Base-by-base conservation (phyloP, 441 rosid species). In the Geranium incanum region DNA sequence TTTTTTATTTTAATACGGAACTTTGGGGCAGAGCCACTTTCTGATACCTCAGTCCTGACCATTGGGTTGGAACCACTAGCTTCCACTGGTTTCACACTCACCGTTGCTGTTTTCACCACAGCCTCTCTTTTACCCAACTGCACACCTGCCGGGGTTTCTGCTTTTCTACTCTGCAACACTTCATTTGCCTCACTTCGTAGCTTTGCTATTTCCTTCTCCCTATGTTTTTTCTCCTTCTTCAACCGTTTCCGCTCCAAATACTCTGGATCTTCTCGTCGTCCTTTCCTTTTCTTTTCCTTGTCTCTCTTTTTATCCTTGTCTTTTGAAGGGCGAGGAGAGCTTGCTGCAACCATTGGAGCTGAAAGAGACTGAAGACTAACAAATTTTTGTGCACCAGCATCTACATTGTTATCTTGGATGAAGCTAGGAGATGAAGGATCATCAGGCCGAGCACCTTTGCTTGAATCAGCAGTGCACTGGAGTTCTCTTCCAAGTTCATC, bases 381-480 rank as follows among this genome's bases (percentile, higher is more conserved):
- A 33, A 71, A 90, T 75, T 84, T 92, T 50, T 82, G 84, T 13
- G 83, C 86, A 66, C 82, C 90, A 1, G 79, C 64, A 11, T 82
- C 95, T 18, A 81, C 67, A 70, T 72, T 83, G 75, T 80, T 81
- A 68, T 81, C 93, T 74, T 81, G 83, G 72, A 83, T 55, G 15
- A 77, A 79, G 71, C 79, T 48, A 66, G 85, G 88, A 13, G 85
- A 78, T 36, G 82, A 78, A 38, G 86, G 85, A 74, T 83, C 74
- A 55, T 81, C 85, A 5, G 72, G 75, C 68, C 68, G 80, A 76
- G 66, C 74, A 82, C 69, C 78, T 70, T 86, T 89, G 74, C 96
- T 84, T 18, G 99, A 95, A 74, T 92, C 98, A 6, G 99, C 98
- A 36, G 98, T 95, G 86, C 99, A 95, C 79, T 92, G 99, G 68